Evolutionary conservation across 495 filamentous ascomycete genomes (phyloP), one percentile per base, ranked within the genome.

Genomic region (Copromyces sp.): DNA sequence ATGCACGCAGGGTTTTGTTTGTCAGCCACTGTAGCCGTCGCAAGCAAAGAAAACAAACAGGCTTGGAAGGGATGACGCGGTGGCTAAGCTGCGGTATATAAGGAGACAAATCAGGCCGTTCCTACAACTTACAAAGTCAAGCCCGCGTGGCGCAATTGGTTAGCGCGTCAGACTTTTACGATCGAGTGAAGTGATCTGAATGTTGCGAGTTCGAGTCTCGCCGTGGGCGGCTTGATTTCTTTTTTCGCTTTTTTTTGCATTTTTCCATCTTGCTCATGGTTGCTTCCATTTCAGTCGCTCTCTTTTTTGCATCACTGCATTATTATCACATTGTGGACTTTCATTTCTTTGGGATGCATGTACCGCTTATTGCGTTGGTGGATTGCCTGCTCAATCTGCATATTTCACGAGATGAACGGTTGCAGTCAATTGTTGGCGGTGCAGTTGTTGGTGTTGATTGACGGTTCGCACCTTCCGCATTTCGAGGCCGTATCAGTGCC

Each of bases 121-220:
- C 9, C 1, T 0, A 35, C 53, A 61, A 61, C 53, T 12, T 17
- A 61, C 14, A 35, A 61, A 61, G 53, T 61, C 29, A 38, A 68
- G 74, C 76, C 76, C 45, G 71, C 72, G 77, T 79, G 73, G 76
- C 77, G 74, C 76, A 78, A 76, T 79, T 75, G 77, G 76, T 79
- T 75, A 78, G 77, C 74, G 77, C 76, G 76, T 79, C 74, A 76
- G 76, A 79, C 77, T 79, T 79, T 77, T 77, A 78, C 53, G 6
- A 61, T 5, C 24, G 35, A 61, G 53, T 61, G 53, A 61, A 61
- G 53, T 16, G 2, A 78, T 79, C 76, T 77, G 74, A 78, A 79
- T 77, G 77, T 79, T 79, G 77, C 76, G 77, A 79, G 74, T 78
- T 78, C 76, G 77, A 79, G 76, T 79, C 77, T 79, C 77, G 77